phyloP scores from a whole-genome alignment of 1,284 basidiomycete genomes.

The Laetiporus sulphureus region DNA sequence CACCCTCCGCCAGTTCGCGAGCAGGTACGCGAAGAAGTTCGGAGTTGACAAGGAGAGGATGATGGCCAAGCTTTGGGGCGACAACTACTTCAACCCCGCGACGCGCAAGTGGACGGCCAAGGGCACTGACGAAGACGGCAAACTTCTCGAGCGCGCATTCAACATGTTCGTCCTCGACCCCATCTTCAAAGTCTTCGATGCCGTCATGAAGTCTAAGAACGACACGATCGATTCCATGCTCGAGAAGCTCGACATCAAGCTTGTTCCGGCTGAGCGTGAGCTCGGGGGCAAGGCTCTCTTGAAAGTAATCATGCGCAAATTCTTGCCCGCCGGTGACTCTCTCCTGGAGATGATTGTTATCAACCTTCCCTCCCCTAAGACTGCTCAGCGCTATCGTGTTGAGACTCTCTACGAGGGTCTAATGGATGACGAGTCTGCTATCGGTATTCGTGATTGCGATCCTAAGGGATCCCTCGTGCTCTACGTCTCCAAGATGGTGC shows the following conservation, averaged over 20 bases:
- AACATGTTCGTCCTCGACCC: constrained; percentile 98
- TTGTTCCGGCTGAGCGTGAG: constrained; percentile 87
- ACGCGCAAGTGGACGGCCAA: constrained; percentile 97
- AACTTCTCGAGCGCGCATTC: constrained; percentile 88
- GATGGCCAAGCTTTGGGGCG: constrained; percentile 98
- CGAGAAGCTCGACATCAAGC: constrained; percentile 96
- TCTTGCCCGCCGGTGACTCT: constrained; percentile 98
- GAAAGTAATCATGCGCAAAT: constrained; percentile 99
- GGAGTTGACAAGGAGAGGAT: constrained; percentile 99
- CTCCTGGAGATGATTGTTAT: constrained; percentile 99
- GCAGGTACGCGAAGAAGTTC: constrained; percentile 96
- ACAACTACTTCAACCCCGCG: constrained; percentile 99
- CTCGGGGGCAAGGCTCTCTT: constrained; percentile 96
- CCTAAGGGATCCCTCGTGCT: constrained; percentile 95
- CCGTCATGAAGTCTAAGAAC: constrained; percentile 99
- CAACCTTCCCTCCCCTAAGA: constrained; percentile 95
- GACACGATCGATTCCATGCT: constrained; percentile 82
- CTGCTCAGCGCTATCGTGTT: constrained; percentile 97
- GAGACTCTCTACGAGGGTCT: constrained; percentile 99
- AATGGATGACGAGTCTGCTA: constrained; percentile 99
- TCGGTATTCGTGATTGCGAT: constrained; percentile 98
- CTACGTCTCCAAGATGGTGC: constrained; percentile 99
- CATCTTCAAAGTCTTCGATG: constrained; percentile 98
- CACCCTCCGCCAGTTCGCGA: constrained; percentile 96
- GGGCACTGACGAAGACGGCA: constrained; percentile 74